phyloP scores from a whole-genome alignment of 441 rosid genomes.

The Populus tomentosa region DNA sequence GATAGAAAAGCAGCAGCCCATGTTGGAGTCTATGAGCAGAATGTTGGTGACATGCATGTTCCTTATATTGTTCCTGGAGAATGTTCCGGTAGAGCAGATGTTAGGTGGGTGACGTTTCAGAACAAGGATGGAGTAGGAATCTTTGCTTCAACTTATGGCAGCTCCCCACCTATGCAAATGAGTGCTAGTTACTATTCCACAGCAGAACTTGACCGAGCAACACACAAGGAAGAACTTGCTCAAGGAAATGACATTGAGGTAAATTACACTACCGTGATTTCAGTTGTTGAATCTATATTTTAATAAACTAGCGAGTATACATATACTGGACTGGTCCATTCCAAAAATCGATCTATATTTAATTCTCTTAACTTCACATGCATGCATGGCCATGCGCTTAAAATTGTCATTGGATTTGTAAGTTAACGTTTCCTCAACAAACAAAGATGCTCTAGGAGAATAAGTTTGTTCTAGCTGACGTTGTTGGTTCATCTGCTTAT shows the following conservation, averaged over 20 bases:
- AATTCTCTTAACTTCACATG: background rate
- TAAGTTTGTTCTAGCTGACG: background rate
- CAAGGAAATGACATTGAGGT: constrained; percentile 83
- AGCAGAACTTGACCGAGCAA: constrained; percentile 68
- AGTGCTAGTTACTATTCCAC: constrained; percentile 81
- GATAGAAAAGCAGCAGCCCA: constrained; percentile 96
- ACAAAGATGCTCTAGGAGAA: background rate
- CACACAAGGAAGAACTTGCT: constrained; percentile 65
- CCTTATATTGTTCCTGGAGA: constrained; percentile 94
- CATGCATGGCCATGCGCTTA: background rate
- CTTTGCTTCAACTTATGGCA: constrained; percentile 71
- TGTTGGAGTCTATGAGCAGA: constrained; percentile 61
- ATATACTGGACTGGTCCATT: background rate
- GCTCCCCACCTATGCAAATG: constrained; percentile 90
- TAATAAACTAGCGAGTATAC: background rate
- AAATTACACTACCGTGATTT: constrained; percentile 1
- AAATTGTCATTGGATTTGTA: background rate
- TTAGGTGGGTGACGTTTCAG: constrained; percentile 84
- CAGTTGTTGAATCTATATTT: background rate
- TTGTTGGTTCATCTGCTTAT: background rate
- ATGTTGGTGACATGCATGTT: constrained; percentile 73
- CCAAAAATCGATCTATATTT: background rate
- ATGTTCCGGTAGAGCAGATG: constrained; percentile 87
- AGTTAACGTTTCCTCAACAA: background rate
- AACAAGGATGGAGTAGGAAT: constrained; percentile 74